Evolutionary conservation across 192 early-diverging fungal genomes (phyloP), one percentile per base, ranked within the genome.

Genomic region (Coemansia biformis): DNA sequence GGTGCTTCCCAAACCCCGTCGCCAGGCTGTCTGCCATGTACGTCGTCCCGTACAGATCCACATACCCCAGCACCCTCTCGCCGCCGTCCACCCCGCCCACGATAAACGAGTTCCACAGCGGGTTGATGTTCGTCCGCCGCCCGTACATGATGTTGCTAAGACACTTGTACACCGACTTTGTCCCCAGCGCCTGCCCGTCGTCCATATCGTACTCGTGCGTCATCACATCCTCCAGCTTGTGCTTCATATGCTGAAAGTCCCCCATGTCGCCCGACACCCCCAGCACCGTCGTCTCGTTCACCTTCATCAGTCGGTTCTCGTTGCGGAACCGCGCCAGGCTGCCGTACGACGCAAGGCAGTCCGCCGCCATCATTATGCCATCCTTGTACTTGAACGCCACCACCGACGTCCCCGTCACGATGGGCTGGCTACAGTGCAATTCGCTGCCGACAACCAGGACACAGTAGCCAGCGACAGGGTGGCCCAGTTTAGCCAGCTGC

Each of bases 341-440:
- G 43, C 96, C 96, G 65, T 93, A 98, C 13, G 96, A 96, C 24
- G 86, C 95, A 41, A 98, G 76, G 57, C 84, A 91, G 66, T 98
- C 96, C 11, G 92, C 88, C 7, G 91, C 91, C 68, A 98, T 80
- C 86, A 98, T 95, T 30, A 98, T 80, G 45, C 96, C 96, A 52
- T 93, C 92, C 66, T 91, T 94, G 82, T 88, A 98, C 76, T 90
- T 88, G 63, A 98, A 78, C 35, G 82, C 96, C 33, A 98, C 57
- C 23, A 96, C 89, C 30, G 93, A 95, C 8, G 91, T 92, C 55
- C 93, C 93, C 14, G 90, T 94, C 14, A 98, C 87, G 28, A 92
- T 78, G 16, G 95, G 95, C 55, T 15, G 41, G 43, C 69, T 73
- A 73, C n/a, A n/a, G n/a, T n/a, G n/a, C n/a, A n/a, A n/a, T n/a